Base-by-base conservation (phyloP, 306 rosid species). In the Rosa rugosa region DNA sequence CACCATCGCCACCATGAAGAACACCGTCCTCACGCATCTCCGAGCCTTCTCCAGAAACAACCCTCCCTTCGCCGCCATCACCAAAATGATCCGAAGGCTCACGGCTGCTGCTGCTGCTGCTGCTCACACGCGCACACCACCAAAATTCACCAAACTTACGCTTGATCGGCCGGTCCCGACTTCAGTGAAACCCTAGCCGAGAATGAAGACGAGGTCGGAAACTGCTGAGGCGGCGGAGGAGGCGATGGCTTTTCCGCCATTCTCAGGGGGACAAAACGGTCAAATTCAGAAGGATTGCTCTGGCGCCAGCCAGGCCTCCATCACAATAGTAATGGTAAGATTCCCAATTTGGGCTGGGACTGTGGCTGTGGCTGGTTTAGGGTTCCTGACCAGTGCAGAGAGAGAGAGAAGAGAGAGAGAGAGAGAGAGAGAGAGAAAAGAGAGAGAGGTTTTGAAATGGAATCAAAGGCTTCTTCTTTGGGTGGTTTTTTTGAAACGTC, bases 1-100 rank as follows among this genome's bases (percentile, higher is more conserved):
- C 79, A 92, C 75, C 98, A 94, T 84, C 60, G 91, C 93, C 80
- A 90, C 88, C 83, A 94, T 90, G 84, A 94, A 94, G 82, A 90
- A 92, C 82, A 88, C 76, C 88, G 97, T 94, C 85, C 96, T 80
- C 20, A 89, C 41, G 73, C 90, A 90, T 82, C 98, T 88, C 72
- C 91, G 73, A 71, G 79, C 71, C 91, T 92, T 88, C 86, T 92
- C 97, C 31, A 91, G 53, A 75, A 87, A 91, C 60, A 82, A 82
- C 17, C 96, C 91, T 75, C 94, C 97, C 83, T 89, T 92, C 80
- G 93, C 96, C 98, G 6, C 6, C 56, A 44, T 31, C 36, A 31
- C 36, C 36, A 31, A 31, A 31, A 31, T 44, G 46, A 44, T 44
- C 46, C 46, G 3, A 31, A 31, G 36, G 36, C 36, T 31, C 36